Percentiles rank a stretch among this genome's conserved stretches.
Evolutionary conservation across 2,329 filamentous ascomycete genomes (phyloP).

Genomic region (Aspergillus piperis): DNA sequence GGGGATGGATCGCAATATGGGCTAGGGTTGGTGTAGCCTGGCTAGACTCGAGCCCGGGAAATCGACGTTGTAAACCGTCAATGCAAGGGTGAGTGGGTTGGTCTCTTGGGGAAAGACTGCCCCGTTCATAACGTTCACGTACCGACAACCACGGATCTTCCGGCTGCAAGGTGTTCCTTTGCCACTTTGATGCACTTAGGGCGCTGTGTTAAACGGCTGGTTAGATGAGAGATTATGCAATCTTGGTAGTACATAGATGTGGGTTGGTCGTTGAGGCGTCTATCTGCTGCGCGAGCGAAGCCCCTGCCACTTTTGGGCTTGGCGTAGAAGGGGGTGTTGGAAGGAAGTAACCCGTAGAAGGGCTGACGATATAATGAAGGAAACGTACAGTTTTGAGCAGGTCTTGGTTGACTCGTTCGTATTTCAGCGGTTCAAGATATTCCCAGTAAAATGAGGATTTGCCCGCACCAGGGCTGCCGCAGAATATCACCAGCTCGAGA

Average conservation of each 20-base stretch:
- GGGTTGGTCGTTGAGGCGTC: too few species aligned
- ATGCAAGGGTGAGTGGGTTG: conserved; percentile 18
- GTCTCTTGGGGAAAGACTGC: not conserved
- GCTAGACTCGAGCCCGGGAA: not conserved
- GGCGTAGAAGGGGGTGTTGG: not conserved
- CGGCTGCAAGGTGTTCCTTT: conserved; percentile 62
- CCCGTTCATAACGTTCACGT: conserved; percentile 37
- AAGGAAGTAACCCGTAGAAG: not conserved
- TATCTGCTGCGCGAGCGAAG: too few species aligned
- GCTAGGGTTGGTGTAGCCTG: conserved; percentile 5
- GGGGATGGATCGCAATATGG: not conserved
- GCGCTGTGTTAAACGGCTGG: conserved; percentile 43
- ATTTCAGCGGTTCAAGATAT: conserved; percentile 73
- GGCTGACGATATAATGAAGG: not conserved
- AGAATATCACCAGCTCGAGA: conserved; percentile 79
- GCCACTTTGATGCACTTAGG: conserved; percentile 72
- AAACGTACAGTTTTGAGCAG: conserved; percentile 66
- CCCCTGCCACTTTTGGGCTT: not conserved
- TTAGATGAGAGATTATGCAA: conserved; percentile 2
- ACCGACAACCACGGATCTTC: conserved; percentile 76
- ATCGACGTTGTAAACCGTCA: conserved; percentile 12
- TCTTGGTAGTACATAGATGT: not conserved
- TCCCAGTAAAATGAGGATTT: conserved; percentile 91
- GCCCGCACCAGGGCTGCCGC: conserved; percentile 83
- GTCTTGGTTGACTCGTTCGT: conserved; percentile 88